Evolutionary conservation across 495 filamentous ascomycete species (phyloP), one percentile per base, ranked within the genome.

Genomic region (Penicillium argentinense): DNA sequence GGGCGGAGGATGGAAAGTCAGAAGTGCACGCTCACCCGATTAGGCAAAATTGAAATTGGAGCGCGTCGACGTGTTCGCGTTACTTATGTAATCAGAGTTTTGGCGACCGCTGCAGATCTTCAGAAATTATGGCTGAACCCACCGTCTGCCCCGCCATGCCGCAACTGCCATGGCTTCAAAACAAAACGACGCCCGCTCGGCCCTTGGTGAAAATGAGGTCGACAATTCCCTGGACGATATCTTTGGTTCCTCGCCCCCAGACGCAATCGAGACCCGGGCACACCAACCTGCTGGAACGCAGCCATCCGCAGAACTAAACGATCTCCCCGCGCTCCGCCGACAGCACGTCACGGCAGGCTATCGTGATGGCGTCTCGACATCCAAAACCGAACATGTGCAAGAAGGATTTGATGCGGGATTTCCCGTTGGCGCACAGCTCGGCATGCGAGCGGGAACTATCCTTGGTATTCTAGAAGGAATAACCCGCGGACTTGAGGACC

Each of bases 341-440:
- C 81, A 81, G 48, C 91, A 97, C 65, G 76, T 79, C 25, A 96
- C 84, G 6, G 82, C 86, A n/a, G 92, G 93, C 39, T 97, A 97
- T 68, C 84, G 92, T 47, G 88, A 92, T 49, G 92, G 93, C 46
- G 81, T 97, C 49, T 73, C 86, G 3, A 56, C 61, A 3, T 85
- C 84, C 14, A 97, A 96, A 64, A 68, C 73, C 11, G 53, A 73
- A 38, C 79, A 77, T 49, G 77, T 95, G 9, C 92, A 97, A 60
- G 63, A 66, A 13, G 92, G 93, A 5, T 97, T 97, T 59, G 93
- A 97, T 62, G 86, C 90, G 43, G 91, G 90, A 0, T 97, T 87
- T 49, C 63, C 75, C 1, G 73, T 96, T 2, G 93, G 92, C 24
- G 90, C 88, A 3, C 76, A 81, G 19, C 64, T 96, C 22, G 92